These are phyloP conservation scores for Phaeosphaeriaceae sp. DNA, from an alignment of 2,329 filamentous ascomycete species.

Conservation along the genomic window DNA sequence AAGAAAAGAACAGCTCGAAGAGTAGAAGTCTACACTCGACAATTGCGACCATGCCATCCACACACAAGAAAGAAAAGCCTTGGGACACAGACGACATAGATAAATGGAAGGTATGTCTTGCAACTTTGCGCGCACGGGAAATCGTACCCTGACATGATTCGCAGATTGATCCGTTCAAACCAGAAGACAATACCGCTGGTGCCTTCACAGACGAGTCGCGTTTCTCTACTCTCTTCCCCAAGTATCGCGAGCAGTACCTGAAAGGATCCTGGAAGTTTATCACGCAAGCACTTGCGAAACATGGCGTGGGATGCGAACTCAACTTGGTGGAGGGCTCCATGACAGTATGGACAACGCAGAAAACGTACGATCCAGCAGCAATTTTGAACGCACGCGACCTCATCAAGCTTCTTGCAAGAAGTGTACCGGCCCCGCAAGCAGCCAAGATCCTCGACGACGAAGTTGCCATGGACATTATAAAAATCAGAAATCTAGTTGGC, in stretches of 20 bases:
- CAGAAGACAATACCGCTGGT: constrained; percentile 83
- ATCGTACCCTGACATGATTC: constrained; percentile 4
- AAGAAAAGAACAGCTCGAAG: neutral
- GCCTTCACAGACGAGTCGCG: constrained; percentile 92
- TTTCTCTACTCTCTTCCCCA: constrained; percentile 86
- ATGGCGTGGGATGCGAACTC: constrained; percentile 86
- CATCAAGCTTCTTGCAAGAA: constrained; percentile 86
- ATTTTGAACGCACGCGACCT: constrained; percentile 94
- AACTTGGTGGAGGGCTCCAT: constrained; percentile 96
- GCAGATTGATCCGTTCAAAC: constrained; percentile 80
- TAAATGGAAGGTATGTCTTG: constrained; percentile 77
- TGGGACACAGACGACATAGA: constrained; percentile 96
- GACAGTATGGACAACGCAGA: constrained; percentile 93
- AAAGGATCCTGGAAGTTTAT: constrained; percentile 93
- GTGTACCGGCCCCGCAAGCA: constrained; percentile 88
- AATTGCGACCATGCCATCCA: constrained; percentile 74
- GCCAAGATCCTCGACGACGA: constrained; percentile 94
- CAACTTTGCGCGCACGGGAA: neutral
- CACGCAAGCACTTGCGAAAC: constrained; percentile 84
- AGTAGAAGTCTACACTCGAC: neutral
- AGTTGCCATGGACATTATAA: constrained; percentile 92
- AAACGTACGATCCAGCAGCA: constrained; percentile 88
- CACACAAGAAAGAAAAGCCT: constrained; percentile 76
- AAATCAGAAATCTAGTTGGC: constrained; percentile 85
- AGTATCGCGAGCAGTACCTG: constrained; percentile 94